Base-by-base conservation (phyloP, 768 basidiomycete genomes). In the Leccinum subgranulosum region DNA sequence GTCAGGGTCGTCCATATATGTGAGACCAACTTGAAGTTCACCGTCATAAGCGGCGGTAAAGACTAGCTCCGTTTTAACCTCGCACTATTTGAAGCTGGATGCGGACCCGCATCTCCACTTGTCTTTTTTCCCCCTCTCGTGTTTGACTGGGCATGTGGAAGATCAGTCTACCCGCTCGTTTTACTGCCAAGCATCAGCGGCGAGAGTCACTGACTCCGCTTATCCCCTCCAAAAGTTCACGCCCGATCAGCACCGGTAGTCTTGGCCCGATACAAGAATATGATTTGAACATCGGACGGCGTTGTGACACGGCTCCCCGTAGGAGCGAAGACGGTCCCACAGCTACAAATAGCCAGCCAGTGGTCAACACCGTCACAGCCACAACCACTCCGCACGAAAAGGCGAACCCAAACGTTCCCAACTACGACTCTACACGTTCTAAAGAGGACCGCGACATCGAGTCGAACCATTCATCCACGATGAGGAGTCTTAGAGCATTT, bases 201-300 rank as follows among this genome's bases (percentile, higher is more conserved):
- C 15, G 49, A 14, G 12, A 14, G 25, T 58, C 60, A 9, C 33
- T 45, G 0, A 56, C 51, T 9, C 62, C 67, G n/a, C 61, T 69
- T 2, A 56, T 69, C 12, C 4, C 60, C 12, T 6, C 31, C 17
- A 43, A 51, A 23, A 51, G 28, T 4, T 34, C 58, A 1, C 60
- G 58, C 10, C 59, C 58, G 8, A 11, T 53, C 17, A 61, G 57
- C 53, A 51, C 46, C 0, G 31, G 43, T 11, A 34, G 48, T 7
- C 54, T 69, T 34, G 56, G 53, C 6, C 60, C 59, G 0, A 27
- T 69, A 3, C 57, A 12, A 27, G 69, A 66, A 17, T 27, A 59
- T 19, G 58, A 52, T 49, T 12, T 49, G 2, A 33, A 4, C 14
- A n/a, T 41, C 5, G 28, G 49, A 3, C 25, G 7, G 1, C 28